A percentile compares a stretch with the other conserved stretches of the same genome.
phyloP scores from a whole-genome alignment of 164 flowering plant genomes.

The Dillenia suffruticosa region DNA sequence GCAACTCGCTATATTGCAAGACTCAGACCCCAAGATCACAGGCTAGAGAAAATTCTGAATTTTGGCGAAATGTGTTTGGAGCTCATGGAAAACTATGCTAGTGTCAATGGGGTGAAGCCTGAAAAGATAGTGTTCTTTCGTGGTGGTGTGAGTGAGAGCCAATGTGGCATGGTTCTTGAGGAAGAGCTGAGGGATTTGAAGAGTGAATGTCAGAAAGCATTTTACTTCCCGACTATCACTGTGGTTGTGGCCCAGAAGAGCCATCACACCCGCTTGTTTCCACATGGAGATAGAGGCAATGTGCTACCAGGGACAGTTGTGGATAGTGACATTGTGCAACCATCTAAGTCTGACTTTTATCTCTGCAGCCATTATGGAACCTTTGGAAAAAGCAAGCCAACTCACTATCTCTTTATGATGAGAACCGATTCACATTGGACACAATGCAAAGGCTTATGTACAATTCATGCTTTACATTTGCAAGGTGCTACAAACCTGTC shows the following conservation, averaged over 20 bases:
- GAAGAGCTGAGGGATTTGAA: conserved; percentile 52
- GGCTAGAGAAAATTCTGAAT: conserved; percentile 44
- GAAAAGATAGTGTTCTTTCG: conserved; percentile 63
- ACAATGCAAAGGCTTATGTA: conserved; percentile 61
- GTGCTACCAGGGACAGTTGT: conserved; percentile 84
- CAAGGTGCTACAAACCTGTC: conserved; percentile 78
- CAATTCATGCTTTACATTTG: conserved; percentile 70
- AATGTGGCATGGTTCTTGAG: conserved; percentile 78
- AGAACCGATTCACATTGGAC: conserved; percentile 54
- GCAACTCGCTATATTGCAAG: conserved; percentile 67
- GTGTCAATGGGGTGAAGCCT: conserved; percentile 37
- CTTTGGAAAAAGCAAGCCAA: conserved; percentile 80
- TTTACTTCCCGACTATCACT: conserved; percentile 55
- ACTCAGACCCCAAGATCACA: conserved; percentile 43
- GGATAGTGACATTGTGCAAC: conserved; percentile 56
- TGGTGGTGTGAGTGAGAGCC: conserved; percentile 85
- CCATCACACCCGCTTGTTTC: conserved; percentile 70
- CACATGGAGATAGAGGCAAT: conserved; percentile 30
- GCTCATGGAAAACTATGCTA: conserved; percentile 41
- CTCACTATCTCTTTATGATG: conserved; percentile 72
- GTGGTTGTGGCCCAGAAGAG: conserved; percentile 73
- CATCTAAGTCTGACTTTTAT: conserved; percentile 66
- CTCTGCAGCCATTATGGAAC: conserved; percentile 69
- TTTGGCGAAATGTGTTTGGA: conserved; percentile 66
- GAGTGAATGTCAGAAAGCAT: conserved; percentile 16